Evolutionary conservation across 352 stramenopile genomes (phyloP), one percentile per base, ranked within the genome.

Genomic region (Phytophthora fragariaefolia): DNA sequence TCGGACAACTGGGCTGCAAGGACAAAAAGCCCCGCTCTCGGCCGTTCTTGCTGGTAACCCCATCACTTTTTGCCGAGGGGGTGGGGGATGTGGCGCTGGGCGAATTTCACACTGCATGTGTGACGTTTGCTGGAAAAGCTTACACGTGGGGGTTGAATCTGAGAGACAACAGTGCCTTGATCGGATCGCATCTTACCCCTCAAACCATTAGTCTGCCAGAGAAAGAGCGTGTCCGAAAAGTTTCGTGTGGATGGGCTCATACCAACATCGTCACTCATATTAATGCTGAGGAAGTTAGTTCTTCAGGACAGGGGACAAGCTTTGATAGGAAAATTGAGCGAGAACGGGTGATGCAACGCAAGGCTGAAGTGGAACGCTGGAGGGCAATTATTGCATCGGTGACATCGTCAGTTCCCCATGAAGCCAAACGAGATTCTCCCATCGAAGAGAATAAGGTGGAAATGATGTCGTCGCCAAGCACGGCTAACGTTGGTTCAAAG

Each of bases 71-170:
- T 20, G 45, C 58, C 0, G 80, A 89, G 20, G 84, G 82, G 2
- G 71, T 91, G 20, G 69, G 71, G 8, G 82, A 92, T 47, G 71
- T 92, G 4, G 58, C 80, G 20, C 62, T 94, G 3, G 86, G 86
- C 7, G 84, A 92, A 47, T 94, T 92, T 36, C 86, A 94, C 59
- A 89, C 82, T 4, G 82, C 80, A 1, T 90, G 82, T 27, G 56
- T 90, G 47, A 88, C 79, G 1, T 65, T 55, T 50, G 58, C 26
- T 30, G 84, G 84, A 0, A 68, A 73, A 22, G 80, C 76, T 0
- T 91, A 79, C 46, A 67, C 76, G 3, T 94, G 86, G 86, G 83
- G 85, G 1, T 64, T 92, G 7, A 85, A 92, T 43, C 59, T 92
- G 23, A 77, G 63, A 9, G 62, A 69, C 6, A 83, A 83, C 45